These are phyloP conservation scores for Cercospora sesami DNA, from an alignment of 2,329 filamentous ascomycete species.

Conservation along the genomic window DNA sequence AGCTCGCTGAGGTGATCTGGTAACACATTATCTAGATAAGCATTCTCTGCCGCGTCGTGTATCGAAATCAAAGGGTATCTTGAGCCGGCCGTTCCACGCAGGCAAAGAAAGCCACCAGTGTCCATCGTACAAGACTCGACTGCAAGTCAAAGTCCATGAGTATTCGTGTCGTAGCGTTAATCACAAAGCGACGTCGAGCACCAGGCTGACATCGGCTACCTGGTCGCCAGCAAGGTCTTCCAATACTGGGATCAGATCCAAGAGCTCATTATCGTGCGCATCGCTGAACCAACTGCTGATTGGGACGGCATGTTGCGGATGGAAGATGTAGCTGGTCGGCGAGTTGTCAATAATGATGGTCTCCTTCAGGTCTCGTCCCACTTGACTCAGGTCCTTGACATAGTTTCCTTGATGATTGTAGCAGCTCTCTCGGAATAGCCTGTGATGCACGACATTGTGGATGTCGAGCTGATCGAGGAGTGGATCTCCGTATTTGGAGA, in stretches of 20 bases:
- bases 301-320: conserved; percentile 95
- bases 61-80: conserved; percentile 29
- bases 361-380: conserved; percentile 91
- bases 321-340: conserved; percentile 98
- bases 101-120: conserved; percentile 10
- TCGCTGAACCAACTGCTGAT: conserved; percentile 99
- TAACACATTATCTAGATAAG: conserved; percentile 22
- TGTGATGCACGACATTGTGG: conserved; percentile 92
- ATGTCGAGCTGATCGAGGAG: conserved; percentile 95
- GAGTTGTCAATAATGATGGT: conserved; percentile 99
- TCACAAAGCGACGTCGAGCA: conserved; percentile 80
- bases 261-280: conserved; percentile 96
- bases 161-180: conserved; percentile 6
- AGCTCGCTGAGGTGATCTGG: conserved; percentile 13
- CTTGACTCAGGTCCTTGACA: conserved; percentile 96
- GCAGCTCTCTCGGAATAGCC: conserved; percentile 95
- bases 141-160: conserved; percentile 1
- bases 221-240: conserved; percentile 89
- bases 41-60: conserved; percentile 20
- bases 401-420: conserved; percentile 99
- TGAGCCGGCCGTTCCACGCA: conserved; percentile 21
- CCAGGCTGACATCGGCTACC: conserved; percentile 93
- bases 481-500: conserved; percentile 98
- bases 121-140: conserved; percentile 15
- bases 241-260: conserved; percentile 95